Percentiles rank a stretch among this genome's conserved stretches.
Evolutionary conservation across 179 eudicot species (phyloP).

Genomic region (Sideroxylon spinosum): DNA sequence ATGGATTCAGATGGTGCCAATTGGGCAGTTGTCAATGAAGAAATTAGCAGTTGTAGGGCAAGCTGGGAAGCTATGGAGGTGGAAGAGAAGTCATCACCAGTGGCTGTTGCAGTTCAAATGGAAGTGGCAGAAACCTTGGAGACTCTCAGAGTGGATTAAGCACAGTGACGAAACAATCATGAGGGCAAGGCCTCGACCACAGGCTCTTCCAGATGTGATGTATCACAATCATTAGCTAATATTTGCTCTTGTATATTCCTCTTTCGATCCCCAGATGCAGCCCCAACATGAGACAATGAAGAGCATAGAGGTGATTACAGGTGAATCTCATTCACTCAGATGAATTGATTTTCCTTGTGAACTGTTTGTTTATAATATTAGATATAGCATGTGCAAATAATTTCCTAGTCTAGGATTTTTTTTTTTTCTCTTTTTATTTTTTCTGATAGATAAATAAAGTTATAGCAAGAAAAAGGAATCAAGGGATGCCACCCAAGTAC

Average conservation of each 20-base stretch:
- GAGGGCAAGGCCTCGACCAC: constrained; percentile 75
- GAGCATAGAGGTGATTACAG: constrained; percentile 25
- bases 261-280: constrained; percentile 9
- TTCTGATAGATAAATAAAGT: too few species aligned
- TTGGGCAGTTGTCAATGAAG: constrained; percentile 80
- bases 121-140: constrained; percentile 99
- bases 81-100: constrained; percentile 99
- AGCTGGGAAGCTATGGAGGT: constrained; percentile 93
- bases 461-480: too few species aligned
- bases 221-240: constrained; percentile 35
- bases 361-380: too few species aligned
- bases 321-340: constrained; percentile 14
- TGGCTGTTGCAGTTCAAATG: constrained; percentile 96
- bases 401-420: too few species aligned
- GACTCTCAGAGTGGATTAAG: constrained; percentile 88
- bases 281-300: constrained; percentile 20
- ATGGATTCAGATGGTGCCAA: constrained; percentile 78
- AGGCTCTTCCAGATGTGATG: constrained; percentile 56
- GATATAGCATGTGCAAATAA: too few species aligned
- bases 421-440: too few species aligned
- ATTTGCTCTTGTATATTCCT: constrained; percentile 24
- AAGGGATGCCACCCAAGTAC: too few species aligned
- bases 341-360: constrained; percentile 3
- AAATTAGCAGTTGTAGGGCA: constrained; percentile 81
- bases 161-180: constrained; percentile 94